These are phyloP conservation scores for Sedum album DNA, from an alignment of 164 flowering plant genomes.

Conservation along the genomic window DNA sequence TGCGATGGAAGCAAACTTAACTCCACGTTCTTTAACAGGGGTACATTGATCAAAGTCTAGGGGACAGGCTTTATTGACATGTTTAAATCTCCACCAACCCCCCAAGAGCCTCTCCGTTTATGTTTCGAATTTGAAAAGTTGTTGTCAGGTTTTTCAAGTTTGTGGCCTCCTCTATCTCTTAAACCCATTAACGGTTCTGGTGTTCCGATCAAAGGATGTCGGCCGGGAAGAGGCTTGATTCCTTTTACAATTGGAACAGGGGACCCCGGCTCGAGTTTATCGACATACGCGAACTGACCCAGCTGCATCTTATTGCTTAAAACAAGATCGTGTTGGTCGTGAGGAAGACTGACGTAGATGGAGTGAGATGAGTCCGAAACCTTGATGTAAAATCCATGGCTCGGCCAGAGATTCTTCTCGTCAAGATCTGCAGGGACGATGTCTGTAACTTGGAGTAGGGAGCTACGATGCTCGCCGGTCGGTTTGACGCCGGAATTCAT, in stretches of 20 bases:
- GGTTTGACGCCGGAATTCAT: constrained; percentile 69
- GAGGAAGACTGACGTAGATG: constrained; percentile 66
- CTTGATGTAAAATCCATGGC: constrained; percentile 79
- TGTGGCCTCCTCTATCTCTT: constrained; percentile 42
- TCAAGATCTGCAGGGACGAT: constrained; percentile 93
- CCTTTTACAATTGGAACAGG: constrained; percentile 80
- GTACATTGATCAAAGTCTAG: constrained; percentile 69
- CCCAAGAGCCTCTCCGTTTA: constrained; percentile 73
- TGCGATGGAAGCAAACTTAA: constrained; percentile 14
- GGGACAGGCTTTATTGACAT: constrained; percentile 55
- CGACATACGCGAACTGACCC: constrained; percentile 88
- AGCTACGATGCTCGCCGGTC: constrained; percentile 75
- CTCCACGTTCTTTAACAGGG: constrained; percentile 37
- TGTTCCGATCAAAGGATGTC: constrained; percentile 86
- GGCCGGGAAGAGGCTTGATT: constrained; percentile 73
- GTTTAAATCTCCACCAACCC: constrained; percentile 14
- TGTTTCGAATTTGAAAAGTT: constrained; percentile 14
- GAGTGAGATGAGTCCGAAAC: constrained; percentile 94
- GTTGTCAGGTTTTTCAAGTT: constrained; percentile 14
- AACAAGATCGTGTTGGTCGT: constrained; percentile 84
- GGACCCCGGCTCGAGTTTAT: constrained; percentile 76
- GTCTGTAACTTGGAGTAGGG: constrained; percentile 86
- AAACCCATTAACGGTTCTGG: constrained; percentile 81
- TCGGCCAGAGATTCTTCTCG: constrained; percentile 77
- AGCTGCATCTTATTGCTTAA: constrained; percentile 86